Conservation (phyloP, 2,329 filamentous ascomycete genomes). For the Ceratocystis destructans region DNA sequence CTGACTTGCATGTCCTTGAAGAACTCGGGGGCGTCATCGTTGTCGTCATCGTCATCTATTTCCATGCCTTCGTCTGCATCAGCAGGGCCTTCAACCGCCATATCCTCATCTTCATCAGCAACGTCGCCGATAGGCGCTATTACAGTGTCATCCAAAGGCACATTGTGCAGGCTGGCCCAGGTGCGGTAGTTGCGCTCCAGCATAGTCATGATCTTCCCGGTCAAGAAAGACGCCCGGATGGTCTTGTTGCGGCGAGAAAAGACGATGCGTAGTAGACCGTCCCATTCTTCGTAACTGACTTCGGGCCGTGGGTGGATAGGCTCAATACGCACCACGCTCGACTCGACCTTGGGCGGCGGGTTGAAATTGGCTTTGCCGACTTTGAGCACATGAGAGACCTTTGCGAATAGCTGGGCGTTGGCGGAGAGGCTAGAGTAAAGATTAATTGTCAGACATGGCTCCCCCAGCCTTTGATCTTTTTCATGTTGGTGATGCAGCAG, state of each 20-base stretch:
- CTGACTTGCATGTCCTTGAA: constrained; percentile 52
- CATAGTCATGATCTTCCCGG: constrained; percentile 66
- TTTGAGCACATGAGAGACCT: constrained; percentile 64
- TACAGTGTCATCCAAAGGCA: constrained; percentile 52
- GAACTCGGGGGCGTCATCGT: constrained; percentile 67
- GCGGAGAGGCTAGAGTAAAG: constrained; percentile 46
- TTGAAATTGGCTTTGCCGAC: constrained; percentile 95
- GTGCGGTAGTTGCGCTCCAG: constrained; percentile 78
- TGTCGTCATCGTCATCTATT: constrained; percentile 39
- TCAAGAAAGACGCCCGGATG: constrained; percentile 66
- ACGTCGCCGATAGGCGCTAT: constrained; percentile 29
- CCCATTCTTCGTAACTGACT: constrained; percentile 90
- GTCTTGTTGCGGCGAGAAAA: constrained; percentile 76
- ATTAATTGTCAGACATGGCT: not conserved
- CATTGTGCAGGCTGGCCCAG: constrained; percentile 77
- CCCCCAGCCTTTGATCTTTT: not conserved
- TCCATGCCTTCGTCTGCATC: constrained; percentile 29
- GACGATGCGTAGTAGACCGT: constrained; percentile 67
- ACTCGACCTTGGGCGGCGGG: constrained; percentile 85
- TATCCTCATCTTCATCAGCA: constrained; percentile 28
- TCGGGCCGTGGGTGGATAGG: constrained; percentile 69
- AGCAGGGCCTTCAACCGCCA: not conserved
- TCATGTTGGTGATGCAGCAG: not conserved
- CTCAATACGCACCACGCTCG: constrained; percentile 76
- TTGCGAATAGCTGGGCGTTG: constrained; percentile 79